Base-by-base conservation (phyloP, 768 basidiomycete species). In the Kwoniella shandongensis region DNA sequence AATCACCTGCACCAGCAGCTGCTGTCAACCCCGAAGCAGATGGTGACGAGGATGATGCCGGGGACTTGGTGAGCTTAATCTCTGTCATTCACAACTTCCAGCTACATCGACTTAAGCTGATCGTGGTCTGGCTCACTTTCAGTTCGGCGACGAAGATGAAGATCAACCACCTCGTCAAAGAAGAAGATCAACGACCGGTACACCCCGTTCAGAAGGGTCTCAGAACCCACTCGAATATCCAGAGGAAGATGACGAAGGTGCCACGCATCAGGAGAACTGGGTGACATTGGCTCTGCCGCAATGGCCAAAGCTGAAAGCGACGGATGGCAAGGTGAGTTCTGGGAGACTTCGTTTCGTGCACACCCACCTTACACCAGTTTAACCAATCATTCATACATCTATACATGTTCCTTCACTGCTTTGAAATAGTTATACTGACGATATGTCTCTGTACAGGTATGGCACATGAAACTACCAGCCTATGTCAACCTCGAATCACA, bases 401-500 rank as follows among this genome's bases (percentile, higher is more conserved):
- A n/a, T n/a, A n/a, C n/a, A n/a, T n/a, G n/a, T n/a, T n/a, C n/a
- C n/a, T n/a, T n/a, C n/a, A n/a, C n/a, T n/a, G n/a, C n/a, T n/a
- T n/a, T n/a, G n/a, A n/a, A n/a, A n/a, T n/a, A n/a, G n/a, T n/a
- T n/a, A n/a, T n/a, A n/a, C n/a, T n/a, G n/a, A n/a, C n/a, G n/a
- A n/a, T n/a, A n/a, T n/a, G n/a, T n/a, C n/a, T n/a, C n/a, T n/a
- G 20, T 11, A n/a, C 48, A 91, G 90, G 85, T 86, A 65, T 97
- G 92, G 92, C 87, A 91, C 50, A 84, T 94, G 53, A 85, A 89
- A 39, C 84, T 96, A 74, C 96, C 94, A n/a, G 89, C 89, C 72
- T 96, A 89, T 72, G 86, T 99, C 54, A 86, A 87, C 70, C 82
- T 96, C 49, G 89, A 93, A 67, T 83, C 89, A 1, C 87, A 88